Percentiles rank a stretch among this genome's conserved stretches.
These are phyloP conservation scores for Aspergillus uvarum DNA, from an alignment of 2,329 filamentous ascomycete genomes.

Conservation along the genomic window DNA sequence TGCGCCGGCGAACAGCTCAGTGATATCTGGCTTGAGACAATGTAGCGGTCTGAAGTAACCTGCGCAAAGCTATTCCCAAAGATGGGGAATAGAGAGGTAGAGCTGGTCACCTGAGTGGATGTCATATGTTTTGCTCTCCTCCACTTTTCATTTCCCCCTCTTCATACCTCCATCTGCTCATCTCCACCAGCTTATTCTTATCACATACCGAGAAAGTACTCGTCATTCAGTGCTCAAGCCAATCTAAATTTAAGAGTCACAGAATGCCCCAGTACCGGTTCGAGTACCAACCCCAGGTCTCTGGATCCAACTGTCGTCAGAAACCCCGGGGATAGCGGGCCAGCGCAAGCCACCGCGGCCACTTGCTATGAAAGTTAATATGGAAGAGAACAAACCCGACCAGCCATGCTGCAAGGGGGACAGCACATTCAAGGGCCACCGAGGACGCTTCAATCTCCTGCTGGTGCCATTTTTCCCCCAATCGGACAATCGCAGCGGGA, in stretches of 20 bases:
- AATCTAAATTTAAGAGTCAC: background rate
- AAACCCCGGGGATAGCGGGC: background rate
- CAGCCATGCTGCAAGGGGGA: background rate
- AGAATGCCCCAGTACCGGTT: background rate
- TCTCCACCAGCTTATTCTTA: background rate
- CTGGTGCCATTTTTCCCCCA: conserved; percentile 3
- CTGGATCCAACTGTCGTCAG: background rate
- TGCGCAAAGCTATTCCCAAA: too few species aligned
- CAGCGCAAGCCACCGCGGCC: background rate
- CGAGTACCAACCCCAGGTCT: background rate
- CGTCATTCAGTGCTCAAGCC: background rate
- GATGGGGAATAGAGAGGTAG: too few species aligned
- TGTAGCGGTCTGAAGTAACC: too few species aligned
- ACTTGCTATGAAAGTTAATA: background rate
- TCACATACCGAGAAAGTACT: background rate
- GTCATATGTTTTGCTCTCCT: background rate
- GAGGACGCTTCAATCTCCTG: background rate
- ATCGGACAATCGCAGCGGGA: conserved; percentile 5
- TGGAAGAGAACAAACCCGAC: background rate
- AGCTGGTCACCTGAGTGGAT: background rate
- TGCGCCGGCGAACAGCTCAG: too few species aligned
- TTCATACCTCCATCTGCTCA: background rate
- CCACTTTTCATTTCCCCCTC: background rate
- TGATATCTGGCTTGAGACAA: too few species aligned
- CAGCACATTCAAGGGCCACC: background rate